phyloP scores from a whole-genome alignment of 2,329 filamentous ascomycete genomes.

The Coniochaeta prunicola region DNA sequence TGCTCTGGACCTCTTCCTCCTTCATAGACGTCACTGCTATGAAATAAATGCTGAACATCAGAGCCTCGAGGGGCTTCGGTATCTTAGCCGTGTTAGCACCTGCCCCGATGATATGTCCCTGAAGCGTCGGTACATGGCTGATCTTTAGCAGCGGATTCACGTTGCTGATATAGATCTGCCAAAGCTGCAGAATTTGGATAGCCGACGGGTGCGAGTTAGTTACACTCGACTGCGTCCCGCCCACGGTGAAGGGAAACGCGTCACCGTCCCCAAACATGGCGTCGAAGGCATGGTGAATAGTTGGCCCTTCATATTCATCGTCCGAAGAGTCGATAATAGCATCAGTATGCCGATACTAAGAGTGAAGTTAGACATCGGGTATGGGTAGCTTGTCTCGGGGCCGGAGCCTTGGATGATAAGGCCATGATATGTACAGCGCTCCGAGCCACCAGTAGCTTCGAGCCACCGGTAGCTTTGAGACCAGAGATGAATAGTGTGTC shows the following conservation, averaged over 20 bases:
- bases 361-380: constrained; percentile 2
- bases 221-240: constrained; percentile 33
- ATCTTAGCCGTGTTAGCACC: constrained; percentile 47
- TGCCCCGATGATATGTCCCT: constrained; percentile 57
- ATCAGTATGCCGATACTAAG: constrained; percentile 41
- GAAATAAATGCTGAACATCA: constrained; percentile 62
- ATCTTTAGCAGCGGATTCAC: constrained; percentile 63
- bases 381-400: background rate
- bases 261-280: constrained; percentile 49
- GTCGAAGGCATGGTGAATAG: constrained; percentile 52
- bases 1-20: constrained; percentile 42
- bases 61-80: constrained; percentile 50
- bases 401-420: background rate
- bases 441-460: background rate
- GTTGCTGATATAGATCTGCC: constrained; percentile 64
- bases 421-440: background rate
- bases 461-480: background rate
- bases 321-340: constrained; percentile 47
- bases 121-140: constrained; percentile 58
- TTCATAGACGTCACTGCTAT: constrained; percentile 51
- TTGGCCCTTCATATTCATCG: constrained; percentile 43
- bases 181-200: constrained; percentile 56
- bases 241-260: constrained; percentile 51
- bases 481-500: background rate
- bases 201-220: constrained; percentile 43